These are phyloP conservation scores for Graphium sp. DNA, from an alignment of 2,329 filamentous ascomycete species.

Conservation along the genomic window DNA sequence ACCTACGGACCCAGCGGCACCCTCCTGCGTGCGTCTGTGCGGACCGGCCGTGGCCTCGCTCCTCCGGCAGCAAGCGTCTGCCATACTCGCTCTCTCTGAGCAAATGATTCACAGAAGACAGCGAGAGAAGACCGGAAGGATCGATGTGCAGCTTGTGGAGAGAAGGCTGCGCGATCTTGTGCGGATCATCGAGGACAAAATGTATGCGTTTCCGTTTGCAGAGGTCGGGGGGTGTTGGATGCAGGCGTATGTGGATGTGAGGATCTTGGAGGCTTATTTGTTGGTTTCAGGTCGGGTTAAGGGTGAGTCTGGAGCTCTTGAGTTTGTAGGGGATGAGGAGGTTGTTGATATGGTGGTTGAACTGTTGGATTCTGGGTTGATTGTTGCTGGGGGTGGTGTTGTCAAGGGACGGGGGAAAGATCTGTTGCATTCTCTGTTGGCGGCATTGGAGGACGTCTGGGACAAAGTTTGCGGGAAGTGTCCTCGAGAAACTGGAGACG, in stretches of 20 bases:
- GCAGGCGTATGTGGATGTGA: conserved; percentile 53
- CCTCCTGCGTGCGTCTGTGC: no score
- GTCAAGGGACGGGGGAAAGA: conserved; percentile 6
- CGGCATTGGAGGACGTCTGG: conserved; percentile 4
- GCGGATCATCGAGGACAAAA: conserved; percentile 42
- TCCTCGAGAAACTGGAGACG: conserved; percentile 3
- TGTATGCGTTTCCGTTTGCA: conserved; percentile 54
- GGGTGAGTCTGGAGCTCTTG: conserved; percentile 6
- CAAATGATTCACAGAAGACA: neutral
- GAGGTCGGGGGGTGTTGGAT: conserved; percentile 53
- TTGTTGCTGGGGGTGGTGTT: conserved; percentile 25
- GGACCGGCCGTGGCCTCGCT: conserved; percentile 10
- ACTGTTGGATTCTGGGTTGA: conserved; percentile 58
- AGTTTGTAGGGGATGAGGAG: neutral
- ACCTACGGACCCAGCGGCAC: no score
- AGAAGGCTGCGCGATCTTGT: conserved; percentile 38
- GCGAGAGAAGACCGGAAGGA: neutral
- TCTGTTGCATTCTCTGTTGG: conserved; percentile 5
- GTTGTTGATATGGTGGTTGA: conserved; percentile 40
- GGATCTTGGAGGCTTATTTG: conserved; percentile 41
- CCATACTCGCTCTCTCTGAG: conserved; percentile 9
- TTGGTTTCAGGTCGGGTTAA: conserved; percentile 8
- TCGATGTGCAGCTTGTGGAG: conserved; percentile 12
- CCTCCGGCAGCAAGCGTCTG: conserved; percentile 12
- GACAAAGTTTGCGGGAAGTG: conserved; percentile 5